A percentile compares a stretch with the other conserved stretches of the same genome.
Conservation (phyloP, 2,329 filamentous ascomycete genomes). For the Fusarium acutatum region DNA sequence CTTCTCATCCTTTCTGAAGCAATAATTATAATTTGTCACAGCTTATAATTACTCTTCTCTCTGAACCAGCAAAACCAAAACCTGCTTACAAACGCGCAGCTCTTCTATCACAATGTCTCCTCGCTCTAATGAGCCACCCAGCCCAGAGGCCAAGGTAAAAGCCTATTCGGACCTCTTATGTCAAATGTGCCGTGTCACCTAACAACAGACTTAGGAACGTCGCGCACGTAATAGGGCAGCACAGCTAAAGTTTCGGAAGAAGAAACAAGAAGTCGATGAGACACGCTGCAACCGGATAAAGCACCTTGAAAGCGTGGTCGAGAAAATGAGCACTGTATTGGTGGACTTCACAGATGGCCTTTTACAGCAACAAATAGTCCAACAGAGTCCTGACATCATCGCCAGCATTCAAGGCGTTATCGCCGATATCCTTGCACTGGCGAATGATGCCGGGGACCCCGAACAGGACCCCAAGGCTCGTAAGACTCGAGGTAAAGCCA, state of each 20-base stretch:
- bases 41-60: neutral
- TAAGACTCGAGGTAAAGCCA: neutral
- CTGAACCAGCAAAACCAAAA: too few relatives aligned
- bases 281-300: neutral
- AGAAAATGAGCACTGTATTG: neutral
- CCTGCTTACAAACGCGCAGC: neutral
- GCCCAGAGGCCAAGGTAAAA: neutral
- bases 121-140: neutral
- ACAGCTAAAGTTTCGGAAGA: neutral
- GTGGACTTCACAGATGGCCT: neutral
- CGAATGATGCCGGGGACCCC: neutral
- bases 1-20: accelerated
- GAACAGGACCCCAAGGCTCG: neutral
- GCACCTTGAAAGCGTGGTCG: neutral
- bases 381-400: neutral
- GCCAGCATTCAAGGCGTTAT: neutral
- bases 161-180: neutral
- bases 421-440: neutral
- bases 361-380: neutral
- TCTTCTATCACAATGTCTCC: neutral
- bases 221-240: neutral
- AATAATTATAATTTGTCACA: too few relatives aligned
- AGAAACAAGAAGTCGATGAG: neutral
- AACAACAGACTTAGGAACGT: neutral
- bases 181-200: neutral